Evolutionary conservation across 371 early-diverging fungal species (phyloP).

Genomic region (Coemansia sp.): DNA sequence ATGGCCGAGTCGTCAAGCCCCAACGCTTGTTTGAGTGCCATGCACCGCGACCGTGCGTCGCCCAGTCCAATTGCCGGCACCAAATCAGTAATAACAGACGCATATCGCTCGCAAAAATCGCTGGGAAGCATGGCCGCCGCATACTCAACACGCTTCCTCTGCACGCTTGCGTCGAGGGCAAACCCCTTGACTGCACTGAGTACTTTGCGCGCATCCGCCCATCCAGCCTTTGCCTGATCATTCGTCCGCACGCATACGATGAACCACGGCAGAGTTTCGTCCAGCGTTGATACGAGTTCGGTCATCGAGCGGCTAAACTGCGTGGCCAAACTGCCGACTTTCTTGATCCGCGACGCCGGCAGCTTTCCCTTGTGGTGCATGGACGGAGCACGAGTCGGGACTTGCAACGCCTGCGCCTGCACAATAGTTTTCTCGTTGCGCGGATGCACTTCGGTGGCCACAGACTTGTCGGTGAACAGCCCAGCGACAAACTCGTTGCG

Average conservation of each 20-base stretch:
- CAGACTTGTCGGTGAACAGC: conserved; percentile 77
- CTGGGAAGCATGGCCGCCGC: conserved; percentile 59
- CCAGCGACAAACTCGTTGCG: conserved; percentile 76
- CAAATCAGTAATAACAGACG: conserved; percentile 53
- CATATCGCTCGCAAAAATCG: conserved; percentile 74
- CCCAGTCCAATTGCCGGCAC: conserved; percentile 48
- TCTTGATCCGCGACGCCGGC: conserved; percentile 43
- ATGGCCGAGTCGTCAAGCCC: conserved; percentile 58
- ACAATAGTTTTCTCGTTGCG: conserved; percentile 69
- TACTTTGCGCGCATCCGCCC: conserved; percentile 61
- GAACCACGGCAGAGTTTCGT: conserved; percentile 82
- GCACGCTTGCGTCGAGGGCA: conserved; percentile 55
- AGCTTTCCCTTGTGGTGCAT: conserved; percentile 54
- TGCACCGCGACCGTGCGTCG: conserved; percentile 53
- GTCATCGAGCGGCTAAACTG: conserved; percentile 71
- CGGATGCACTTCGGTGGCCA: conserved; percentile 75
- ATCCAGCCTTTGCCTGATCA: conserved; percentile 59
- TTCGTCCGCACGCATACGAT: conserved; percentile 74
- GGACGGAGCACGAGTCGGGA: conserved; percentile 75
- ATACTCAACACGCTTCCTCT: conserved; percentile 57
- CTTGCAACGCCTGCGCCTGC: conserved; percentile 67
- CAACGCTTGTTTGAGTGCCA: conserved; percentile 59
- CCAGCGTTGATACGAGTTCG: conserved; percentile 74
- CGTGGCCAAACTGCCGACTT: conserved; percentile 57
- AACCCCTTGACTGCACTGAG: conserved; percentile 58